Percentiles rank a stretch among this genome's conserved stretches.
phyloP scores from a whole-genome alignment of 2,329 filamentous ascomycete genomes.

The Penicillium sp. region DNA sequence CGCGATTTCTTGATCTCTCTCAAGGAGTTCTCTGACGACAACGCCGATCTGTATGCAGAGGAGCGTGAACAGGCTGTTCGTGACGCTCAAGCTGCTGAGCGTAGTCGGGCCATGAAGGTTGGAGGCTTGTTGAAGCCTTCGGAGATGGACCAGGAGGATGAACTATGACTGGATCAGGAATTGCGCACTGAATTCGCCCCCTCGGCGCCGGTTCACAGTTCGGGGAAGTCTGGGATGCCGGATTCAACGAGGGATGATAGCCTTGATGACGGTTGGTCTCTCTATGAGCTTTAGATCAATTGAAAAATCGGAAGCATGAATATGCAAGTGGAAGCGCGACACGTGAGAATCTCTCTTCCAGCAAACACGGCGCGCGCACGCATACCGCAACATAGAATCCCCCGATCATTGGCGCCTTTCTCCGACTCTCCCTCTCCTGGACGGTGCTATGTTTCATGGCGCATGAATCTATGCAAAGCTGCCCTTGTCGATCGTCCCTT shows the following conservation, averaged over 20 bases:
- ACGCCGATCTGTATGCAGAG: slow-evolving; percentile 85
- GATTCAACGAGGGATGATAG: slow-evolving; percentile 25
- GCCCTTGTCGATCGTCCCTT: neutral
- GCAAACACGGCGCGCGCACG: neutral
- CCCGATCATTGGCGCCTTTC: neutral
- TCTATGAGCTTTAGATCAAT: slow-evolving; percentile 52
- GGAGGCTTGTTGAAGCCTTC: slow-evolving; percentile 93
- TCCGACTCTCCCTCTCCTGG: neutral
- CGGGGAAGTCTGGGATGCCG: slow-evolving; percentile 14
- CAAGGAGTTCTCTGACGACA: slow-evolving; percentile 95
- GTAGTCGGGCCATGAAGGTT: slow-evolving; percentile 88
- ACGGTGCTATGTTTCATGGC: slow-evolving; percentile 1
- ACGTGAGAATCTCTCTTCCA: too few species aligned
- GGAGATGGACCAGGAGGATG: slow-evolving; percentile 83
- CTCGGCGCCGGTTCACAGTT: slow-evolving; percentile 33
- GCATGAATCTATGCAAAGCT: slow-evolving; percentile 3
- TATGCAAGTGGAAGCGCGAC: neutral
- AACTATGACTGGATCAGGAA: slow-evolving; percentile 71
- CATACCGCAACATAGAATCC: slow-evolving; percentile 6
- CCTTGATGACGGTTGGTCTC: slow-evolving; percentile 61
- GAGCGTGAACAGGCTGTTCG: slow-evolving; percentile 90
- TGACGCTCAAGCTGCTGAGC: slow-evolving; percentile 79
- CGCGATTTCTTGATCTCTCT: slow-evolving; percentile 96
- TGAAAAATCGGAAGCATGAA: neutral
- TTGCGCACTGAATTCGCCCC: slow-evolving; percentile 55